phyloP scores from a whole-genome alignment of 768 basidiomycete species.

The Omphalotus guepiniiformis region DNA sequence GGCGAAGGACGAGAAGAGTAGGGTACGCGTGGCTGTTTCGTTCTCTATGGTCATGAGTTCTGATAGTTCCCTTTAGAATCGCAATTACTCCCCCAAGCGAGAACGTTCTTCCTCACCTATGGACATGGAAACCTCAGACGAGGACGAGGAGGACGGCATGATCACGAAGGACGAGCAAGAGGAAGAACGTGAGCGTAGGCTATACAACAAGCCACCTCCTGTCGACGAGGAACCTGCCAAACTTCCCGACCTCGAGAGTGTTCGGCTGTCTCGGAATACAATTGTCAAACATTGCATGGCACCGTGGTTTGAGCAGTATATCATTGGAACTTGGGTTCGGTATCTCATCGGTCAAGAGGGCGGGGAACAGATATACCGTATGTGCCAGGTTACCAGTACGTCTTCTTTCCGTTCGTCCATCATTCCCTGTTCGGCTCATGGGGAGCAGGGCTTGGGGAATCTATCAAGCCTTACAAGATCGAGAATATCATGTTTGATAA shows the following conservation, averaged over 20 bases:
- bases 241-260: constrained; percentile 54
- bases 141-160: constrained; percentile 82
- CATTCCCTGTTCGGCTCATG: constrained; percentile 30
- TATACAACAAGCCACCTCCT: constrained; percentile 40
- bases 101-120: constrained; percentile 77
- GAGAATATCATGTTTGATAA: constrained; percentile 64
- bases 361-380: constrained; percentile 64
- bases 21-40: constrained; percentile 41
- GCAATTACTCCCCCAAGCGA: constrained; percentile 54
- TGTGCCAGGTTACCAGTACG: constrained; percentile 78
- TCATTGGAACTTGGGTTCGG: constrained; percentile 84
- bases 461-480: constrained; percentile 66
- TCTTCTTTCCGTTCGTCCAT: constrained; percentile 16
- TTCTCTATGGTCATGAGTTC: not conserved
- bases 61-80: constrained; percentile 31
- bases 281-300: constrained; percentile 68
- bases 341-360: constrained; percentile 69
- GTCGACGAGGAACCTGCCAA: constrained; percentile 48
- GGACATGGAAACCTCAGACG: constrained; percentile 84
- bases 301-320: constrained; percentile 85
- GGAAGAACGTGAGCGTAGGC: constrained; percentile 57
- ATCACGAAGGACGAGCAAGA: constrained; percentile 71
- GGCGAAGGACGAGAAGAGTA: constrained; percentile 85
- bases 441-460: constrained; percentile 35
- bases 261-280: constrained; percentile 62